Base-by-base conservation (phyloP, 2,329 filamentous ascomycete genomes). In the Talaromyces albobiverticillius region DNA sequence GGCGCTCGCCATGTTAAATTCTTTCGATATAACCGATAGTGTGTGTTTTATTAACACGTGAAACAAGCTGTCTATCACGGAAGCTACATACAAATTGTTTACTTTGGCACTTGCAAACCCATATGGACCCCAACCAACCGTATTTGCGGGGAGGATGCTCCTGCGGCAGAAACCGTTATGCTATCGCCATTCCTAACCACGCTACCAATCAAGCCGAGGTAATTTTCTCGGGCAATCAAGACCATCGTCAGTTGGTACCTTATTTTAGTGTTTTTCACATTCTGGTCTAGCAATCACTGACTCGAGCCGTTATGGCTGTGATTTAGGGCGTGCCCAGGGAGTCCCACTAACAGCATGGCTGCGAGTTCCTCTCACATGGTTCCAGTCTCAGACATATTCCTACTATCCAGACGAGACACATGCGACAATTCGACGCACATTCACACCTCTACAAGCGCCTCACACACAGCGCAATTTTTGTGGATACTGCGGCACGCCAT, bases 401-500 rank as follows among this genome's bases (percentile, higher is more conserved):
- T 87, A 86, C 68, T 91, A 87, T 68, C 82, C 87, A 2, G 89
- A 95, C 71, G 92, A 96, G 74, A 83, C 85, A 14, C 81, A 83
- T 68, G 63, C 77, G 51, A 76, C 77, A 49, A 91, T 91, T 66
- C 84, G 83, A 53, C 82, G 86, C 38, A 79, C 81, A 46, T 91
- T 89, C 69, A 83, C 82, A 9, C 81, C 85, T 20, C 77, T 77
- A 2, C 73, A 77, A 61, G 80, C 82, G 50, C 78, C 79, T 49
- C 74, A 81, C 62, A 78, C 82, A 1, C 84, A 87, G 67, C 84
- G 89, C 47, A 83, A 90, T 61, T 96, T 96, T 71, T 96, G 92
- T 72, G 92, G 92, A 22, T 95, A 88, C 75, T 96, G 92, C 69
- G 92, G 92, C 50, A 95, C 91, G 0, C 88, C 89, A 11, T 76